These are phyloP conservation scores for Cocos nucifera DNA, from an alignment of 176 grass and related monocot species.

Conservation along the genomic window DNA sequence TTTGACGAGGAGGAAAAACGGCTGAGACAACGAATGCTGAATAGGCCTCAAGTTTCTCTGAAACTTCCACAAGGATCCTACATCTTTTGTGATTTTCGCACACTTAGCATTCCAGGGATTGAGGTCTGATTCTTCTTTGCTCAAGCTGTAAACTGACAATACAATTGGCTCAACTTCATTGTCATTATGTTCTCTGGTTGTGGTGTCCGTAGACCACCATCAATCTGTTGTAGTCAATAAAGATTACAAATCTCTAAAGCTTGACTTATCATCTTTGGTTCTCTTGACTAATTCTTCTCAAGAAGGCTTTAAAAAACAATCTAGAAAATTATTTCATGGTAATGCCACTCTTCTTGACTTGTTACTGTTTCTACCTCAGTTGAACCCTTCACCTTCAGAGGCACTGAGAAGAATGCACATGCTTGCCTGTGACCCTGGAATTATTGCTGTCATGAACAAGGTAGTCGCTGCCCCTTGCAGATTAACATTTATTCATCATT, in stretches of 20 bases:
- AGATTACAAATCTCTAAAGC: too few species aligned
- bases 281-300: too few species aligned
- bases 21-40: slow-evolving; percentile 43
- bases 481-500: neutral
- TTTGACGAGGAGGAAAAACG: slow-evolving; percentile 90
- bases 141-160: too few species aligned
- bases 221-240: too few species aligned
- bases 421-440: slow-evolving; percentile 93
- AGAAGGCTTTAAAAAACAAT: too few species aligned
- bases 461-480: slow-evolving; percentile 28
- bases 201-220: too few species aligned
- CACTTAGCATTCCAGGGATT: slow-evolving; percentile 69
- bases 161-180: too few species aligned
- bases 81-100: slow-evolving; percentile 79
- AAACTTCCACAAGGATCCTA: slow-evolving; percentile 81
- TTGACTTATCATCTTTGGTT: too few species aligned
- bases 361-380: slow-evolving; percentile 25
- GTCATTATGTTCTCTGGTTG: too few species aligned
- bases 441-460: slow-evolving; percentile 98
- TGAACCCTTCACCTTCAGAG: slow-evolving; percentile 75
- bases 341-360: slow-evolving; percentile 5
- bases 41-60: slow-evolving; percentile 38
- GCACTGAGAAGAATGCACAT: slow-evolving; percentile 97
- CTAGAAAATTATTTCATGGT: neutral
- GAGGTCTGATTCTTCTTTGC: slow-evolving; percentile 37